Evolutionary conservation across 495 filamentous ascomycete species (phyloP), one percentile per base, ranked within the genome.

Genomic region (Staphylotrichum tortipilum): DNA sequence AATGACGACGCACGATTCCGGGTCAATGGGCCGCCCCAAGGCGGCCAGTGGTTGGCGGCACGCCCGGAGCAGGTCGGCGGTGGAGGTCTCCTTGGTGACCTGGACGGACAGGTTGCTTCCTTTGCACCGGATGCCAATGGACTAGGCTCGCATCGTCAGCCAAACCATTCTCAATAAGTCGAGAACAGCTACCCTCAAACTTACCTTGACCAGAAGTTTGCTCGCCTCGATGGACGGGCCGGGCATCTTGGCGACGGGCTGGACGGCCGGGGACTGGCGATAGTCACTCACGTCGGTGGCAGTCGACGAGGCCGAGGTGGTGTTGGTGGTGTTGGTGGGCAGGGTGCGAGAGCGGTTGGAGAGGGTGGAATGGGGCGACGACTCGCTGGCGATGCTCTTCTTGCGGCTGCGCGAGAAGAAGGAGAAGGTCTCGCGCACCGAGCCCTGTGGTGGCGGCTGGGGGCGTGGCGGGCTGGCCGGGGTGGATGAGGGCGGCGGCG

Each of bases 181-280:
- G n/a, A n/a, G n/a, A n/a, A n/a, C n/a, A n/a, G n/a, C n/a, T n/a
- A n/a, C n/a, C n/a, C n/a, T n/a, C n/a, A n/a, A n/a, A 69, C 74
- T 68, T 66, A 82, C 80, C 53, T 88, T 74, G 53, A 87, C 85
- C 29, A 82, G 84, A 43, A 84, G 79, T 72, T 94, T 94, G 81
- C 23, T 88, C 86, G n/a, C 86, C 89, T 3, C 83, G 71, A 14
- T 14, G 11, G 24, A 18, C n/a, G 11, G 21, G 33, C 23, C 23
- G 7, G 34, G 22, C 34, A 48, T 48, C 4, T 39, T 15, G 17
- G 50, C 44, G 23, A 49, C 8, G 12, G 51, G 38, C 5, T 42
- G 10, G 23, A 31, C 28, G 23, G 18, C 47, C 15, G 47, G 38
- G 7, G 61, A 58, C 65, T 62, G 40, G 18, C 7, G 8, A 23